phyloP scores from a whole-genome alignment of 805 yeast species.

The Komagataella pseudopastoris region DNA sequence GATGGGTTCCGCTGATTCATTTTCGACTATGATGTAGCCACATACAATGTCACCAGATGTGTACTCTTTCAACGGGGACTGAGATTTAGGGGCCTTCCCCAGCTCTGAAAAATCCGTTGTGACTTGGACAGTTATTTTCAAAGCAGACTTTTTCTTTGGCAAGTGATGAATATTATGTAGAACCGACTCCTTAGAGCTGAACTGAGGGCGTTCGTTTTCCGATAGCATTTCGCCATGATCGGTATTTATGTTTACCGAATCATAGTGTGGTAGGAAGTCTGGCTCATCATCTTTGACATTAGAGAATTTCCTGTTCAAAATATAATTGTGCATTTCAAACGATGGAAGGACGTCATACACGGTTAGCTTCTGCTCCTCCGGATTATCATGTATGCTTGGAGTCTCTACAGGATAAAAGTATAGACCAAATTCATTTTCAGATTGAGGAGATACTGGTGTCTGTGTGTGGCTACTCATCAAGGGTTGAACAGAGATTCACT shows the following conservation, averaged over 20 bases:
- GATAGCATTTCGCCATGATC: neutral
- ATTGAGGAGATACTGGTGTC: neutral
- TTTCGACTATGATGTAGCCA: constrained; percentile 37
- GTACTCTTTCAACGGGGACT: constrained; percentile 32
- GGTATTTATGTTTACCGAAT: neutral
- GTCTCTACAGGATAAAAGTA: neutral
- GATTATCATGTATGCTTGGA: neutral
- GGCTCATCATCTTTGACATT: neutral
- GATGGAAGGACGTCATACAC: constrained; percentile 49
- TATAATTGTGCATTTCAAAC: constrained; percentile 48
- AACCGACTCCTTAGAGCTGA: constrained; percentile 1
- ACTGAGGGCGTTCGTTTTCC: neutral
- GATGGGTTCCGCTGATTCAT: constrained; percentile 24
- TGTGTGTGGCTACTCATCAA: too few species aligned
- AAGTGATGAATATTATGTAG: constrained; percentile 13
- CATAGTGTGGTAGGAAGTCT: constrained; percentile 2
- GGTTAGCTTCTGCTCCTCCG: constrained; percentile 1
- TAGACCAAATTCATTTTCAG: neutral
- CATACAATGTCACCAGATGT: constrained; percentile 54
- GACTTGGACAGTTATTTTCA: constrained; percentile 15
- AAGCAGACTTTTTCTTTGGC: constrained; percentile 9
- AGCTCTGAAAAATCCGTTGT: constrained; percentile 27
- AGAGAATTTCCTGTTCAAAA: constrained; percentile 11
- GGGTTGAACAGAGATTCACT: too few species aligned
- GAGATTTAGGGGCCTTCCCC: constrained; percentile 10